These are phyloP conservation scores for Claviceps paspali DNA, from an alignment of 2,329 filamentous ascomycete genomes.

Conservation along the genomic window DNA sequence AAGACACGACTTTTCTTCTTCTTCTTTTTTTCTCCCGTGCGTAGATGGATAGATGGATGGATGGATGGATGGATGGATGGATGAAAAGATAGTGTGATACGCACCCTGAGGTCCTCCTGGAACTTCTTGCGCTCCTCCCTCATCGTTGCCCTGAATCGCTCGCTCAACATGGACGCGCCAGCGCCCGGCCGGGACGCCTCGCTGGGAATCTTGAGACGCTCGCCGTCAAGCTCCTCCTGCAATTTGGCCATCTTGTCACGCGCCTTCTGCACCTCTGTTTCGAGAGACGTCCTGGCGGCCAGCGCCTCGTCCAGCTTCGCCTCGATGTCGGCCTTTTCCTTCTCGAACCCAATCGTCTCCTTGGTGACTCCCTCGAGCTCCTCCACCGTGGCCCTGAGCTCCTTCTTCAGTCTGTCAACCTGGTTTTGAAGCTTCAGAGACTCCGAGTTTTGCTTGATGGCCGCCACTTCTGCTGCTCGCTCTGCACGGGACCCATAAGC, in stretches of 20 bases:
- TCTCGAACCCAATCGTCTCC: conserved; percentile 34
- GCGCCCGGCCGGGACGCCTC: conserved; percentile 21
- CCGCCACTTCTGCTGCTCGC: conserved; percentile 42
- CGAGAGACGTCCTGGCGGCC: conserved; percentile 21
- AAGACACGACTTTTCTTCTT: no score
- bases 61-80: background rate
- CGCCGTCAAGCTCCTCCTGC: conserved; percentile 36
- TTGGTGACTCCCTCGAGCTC: conserved; percentile 38
- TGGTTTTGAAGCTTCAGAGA: conserved; percentile 30
- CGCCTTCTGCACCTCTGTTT: conserved; percentile 24
- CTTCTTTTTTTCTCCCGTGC: no score
- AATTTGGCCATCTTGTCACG: conserved; percentile 24
- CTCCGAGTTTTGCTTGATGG: conserved; percentile 33
- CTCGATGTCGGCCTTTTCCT: conserved; percentile 31
- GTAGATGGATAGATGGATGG: no score
- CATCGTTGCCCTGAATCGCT: conserved; percentile 41
- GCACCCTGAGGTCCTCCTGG: conserved; percentile 37
- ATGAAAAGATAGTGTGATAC: no score
- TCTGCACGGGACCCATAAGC: conserved; percentile 44
- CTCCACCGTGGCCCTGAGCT: conserved; percentile 34
- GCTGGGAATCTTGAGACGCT: conserved; percentile 28
- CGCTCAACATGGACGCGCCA: conserved; percentile 37
- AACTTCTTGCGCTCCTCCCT: conserved; percentile 41
- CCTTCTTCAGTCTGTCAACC: conserved; percentile 33
- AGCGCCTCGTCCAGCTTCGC: conserved; percentile 20